Percentiles rank a stretch among this genome's conserved stretches.
Evolutionary conservation across 2,329 filamentous ascomycete genomes (phyloP).

Genomic region (Tolypocladium capitatum): DNA sequence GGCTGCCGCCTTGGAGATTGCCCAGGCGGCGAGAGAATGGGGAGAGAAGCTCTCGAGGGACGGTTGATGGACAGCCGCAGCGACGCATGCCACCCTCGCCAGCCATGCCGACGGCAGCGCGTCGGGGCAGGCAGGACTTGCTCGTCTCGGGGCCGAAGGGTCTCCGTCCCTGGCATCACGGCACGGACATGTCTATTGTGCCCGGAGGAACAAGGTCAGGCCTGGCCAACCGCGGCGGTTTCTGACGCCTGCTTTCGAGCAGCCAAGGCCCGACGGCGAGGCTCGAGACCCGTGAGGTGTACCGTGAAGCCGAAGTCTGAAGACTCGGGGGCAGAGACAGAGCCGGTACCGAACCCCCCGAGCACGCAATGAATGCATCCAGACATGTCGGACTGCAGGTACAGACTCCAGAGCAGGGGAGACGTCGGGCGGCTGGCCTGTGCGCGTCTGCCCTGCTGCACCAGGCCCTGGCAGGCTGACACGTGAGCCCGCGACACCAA

Average conservation of each 20-base stretch:
- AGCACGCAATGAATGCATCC: not conserved
- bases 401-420: not conserved
- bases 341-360: not conserved
- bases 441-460: not conserved
- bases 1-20: slow-evolving; percentile 11
- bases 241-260: not conserved
- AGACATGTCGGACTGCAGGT: not conserved
- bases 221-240: not conserved
- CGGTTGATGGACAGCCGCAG: not conserved
- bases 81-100: too few relatives aligned
- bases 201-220: too few relatives aligned
- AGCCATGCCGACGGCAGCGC: too few relatives aligned
- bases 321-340: not conserved
- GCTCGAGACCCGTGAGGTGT: not conserved
- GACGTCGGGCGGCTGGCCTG: not conserved
- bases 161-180: too few relatives aligned
- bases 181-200: too few relatives aligned
- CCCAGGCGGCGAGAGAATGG: slow-evolving; percentile 13
- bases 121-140: not conserved
- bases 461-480: not conserved
- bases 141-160: not conserved
- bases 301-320: not conserved
- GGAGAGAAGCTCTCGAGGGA: slow-evolving; percentile 8
- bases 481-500: not conserved
- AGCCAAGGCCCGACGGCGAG: not conserved